Percentiles rank a stretch among this genome's conserved stretches.
Conservation (phyloP, 1,139 yeast species). For the Wickerhamomyces sp. region DNA sequence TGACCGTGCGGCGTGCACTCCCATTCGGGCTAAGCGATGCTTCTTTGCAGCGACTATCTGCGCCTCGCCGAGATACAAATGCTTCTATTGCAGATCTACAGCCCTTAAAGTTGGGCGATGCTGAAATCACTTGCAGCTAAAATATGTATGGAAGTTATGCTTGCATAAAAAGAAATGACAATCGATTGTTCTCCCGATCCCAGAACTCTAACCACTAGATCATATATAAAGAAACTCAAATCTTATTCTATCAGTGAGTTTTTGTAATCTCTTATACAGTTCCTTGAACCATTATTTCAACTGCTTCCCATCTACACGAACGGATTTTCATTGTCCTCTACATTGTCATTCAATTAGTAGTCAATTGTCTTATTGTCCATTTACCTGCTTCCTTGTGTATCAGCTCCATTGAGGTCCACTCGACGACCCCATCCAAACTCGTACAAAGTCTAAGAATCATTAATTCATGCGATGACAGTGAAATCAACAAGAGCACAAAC, state of each 20-base stretch:
- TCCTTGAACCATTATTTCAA: too few species aligned
- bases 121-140: neutral
- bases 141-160: constrained; percentile 9
- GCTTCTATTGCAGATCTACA: neutral
- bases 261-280: too few species aligned
- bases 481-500: neutral
- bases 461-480: neutral
- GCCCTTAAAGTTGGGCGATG: constrained; percentile 1
- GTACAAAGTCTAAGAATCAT: too few species aligned
- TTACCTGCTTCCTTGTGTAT: neutral
- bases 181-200: neutral
- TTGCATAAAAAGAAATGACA: constrained; percentile 4
- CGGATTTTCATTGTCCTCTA: too few species aligned
- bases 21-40: too few species aligned
- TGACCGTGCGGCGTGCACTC: too few species aligned
- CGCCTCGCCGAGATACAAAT: too few species aligned
- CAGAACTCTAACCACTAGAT: too few species aligned
- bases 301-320: neutral
- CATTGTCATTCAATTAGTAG: neutral
- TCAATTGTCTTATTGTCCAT: neutral
- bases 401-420: too few species aligned
- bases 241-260: too few species aligned
- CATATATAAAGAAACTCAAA: neutral
- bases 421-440: too few species aligned
- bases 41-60: too few species aligned